Percentiles rank a stretch among this genome's conserved stretches.
phyloP scores from a whole-genome alignment of 305 asterid genomes.

The Solanum hybrid region DNA sequence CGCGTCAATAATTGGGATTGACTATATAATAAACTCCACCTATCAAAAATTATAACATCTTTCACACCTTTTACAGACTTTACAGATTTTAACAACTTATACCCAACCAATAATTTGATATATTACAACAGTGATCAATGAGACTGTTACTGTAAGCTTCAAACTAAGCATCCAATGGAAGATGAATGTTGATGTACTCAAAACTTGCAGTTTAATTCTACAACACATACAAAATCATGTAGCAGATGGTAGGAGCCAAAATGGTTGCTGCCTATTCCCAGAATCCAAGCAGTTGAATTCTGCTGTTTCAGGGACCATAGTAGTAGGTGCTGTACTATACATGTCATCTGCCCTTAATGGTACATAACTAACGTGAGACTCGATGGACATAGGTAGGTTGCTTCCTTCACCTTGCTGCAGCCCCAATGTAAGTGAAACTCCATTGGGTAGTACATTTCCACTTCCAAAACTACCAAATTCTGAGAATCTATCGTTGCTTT shows the following conservation, averaged over 20 bases:
- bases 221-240: constrained; percentile 32
- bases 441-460: constrained; percentile 13
- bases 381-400: constrained; percentile 28
- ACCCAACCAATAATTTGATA: constrained; percentile 16
- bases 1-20: not conserved
- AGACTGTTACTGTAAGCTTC: not conserved
- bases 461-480: constrained; percentile 52
- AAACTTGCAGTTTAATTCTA: not conserved
- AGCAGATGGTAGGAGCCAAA: constrained; percentile 34
- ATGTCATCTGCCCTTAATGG: constrained; percentile 36
- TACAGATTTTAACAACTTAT: constrained; percentile 5
- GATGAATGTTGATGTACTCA: not conserved
- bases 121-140: constrained; percentile 10
- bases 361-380: constrained; percentile 26
- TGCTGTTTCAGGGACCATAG: constrained; percentile 30
- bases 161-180: not conserved
- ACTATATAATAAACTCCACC: not conserved
- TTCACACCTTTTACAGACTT: constrained; percentile 25
- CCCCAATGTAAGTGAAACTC: constrained; percentile 68
- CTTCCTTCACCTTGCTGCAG: constrained; percentile 67
- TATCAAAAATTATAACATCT: constrained; percentile 6
- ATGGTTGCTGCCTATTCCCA: constrained; percentile 32
- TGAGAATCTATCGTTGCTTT: constrained; percentile 30
- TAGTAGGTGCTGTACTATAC: constrained; percentile 27
- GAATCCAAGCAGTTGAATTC: constrained; percentile 53